Percentiles rank a stretch among this genome's conserved stretches.
These are phyloP conservation scores for Colletotrichum sp. DNA, from an alignment of 2,329 filamentous ascomycete species.

Conservation along the genomic window DNA sequence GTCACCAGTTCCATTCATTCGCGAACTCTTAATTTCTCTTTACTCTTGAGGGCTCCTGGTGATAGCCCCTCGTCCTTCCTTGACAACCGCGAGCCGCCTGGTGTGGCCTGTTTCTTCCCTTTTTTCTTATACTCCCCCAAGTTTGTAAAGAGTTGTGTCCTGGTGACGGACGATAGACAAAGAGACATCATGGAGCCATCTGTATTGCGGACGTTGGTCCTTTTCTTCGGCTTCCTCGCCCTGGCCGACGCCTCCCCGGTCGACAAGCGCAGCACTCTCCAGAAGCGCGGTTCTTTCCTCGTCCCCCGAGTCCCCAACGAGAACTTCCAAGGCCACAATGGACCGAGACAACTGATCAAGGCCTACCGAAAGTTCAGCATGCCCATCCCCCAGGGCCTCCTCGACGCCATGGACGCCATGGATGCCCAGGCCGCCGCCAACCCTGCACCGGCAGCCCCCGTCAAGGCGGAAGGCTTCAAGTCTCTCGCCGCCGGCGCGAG, in stretches of 20 bases:
- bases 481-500: background rate
- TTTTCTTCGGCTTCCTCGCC: constrained; percentile 20
- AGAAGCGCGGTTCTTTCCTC: constrained; percentile 59
- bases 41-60: constrained; percentile 14
- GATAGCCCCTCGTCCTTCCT: constrained; percentile 17
- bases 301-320: constrained; percentile 62
- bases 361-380: constrained; percentile 73
- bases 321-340: constrained; percentile 60
- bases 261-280: constrained; percentile 30
- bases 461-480: constrained; percentile 27
- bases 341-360: constrained; percentile 66
- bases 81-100: constrained; percentile 10
- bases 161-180: constrained; percentile 14
- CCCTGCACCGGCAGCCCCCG: background rate
- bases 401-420: constrained; percentile 37
- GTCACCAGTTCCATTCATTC: constrained; percentile 8
- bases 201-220: constrained; percentile 10
- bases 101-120: constrained; percentile 14
- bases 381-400: constrained; percentile 47
- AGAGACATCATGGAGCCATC: constrained; percentile 12
- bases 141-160: background rate
- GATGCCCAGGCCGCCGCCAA: constrained; percentile 3
- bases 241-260: constrained; percentile 29
- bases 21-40: background rate
- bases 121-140: background rate